phyloP scores from a whole-genome alignment of 257 asterid species.

The Primulina eburnea region DNA sequence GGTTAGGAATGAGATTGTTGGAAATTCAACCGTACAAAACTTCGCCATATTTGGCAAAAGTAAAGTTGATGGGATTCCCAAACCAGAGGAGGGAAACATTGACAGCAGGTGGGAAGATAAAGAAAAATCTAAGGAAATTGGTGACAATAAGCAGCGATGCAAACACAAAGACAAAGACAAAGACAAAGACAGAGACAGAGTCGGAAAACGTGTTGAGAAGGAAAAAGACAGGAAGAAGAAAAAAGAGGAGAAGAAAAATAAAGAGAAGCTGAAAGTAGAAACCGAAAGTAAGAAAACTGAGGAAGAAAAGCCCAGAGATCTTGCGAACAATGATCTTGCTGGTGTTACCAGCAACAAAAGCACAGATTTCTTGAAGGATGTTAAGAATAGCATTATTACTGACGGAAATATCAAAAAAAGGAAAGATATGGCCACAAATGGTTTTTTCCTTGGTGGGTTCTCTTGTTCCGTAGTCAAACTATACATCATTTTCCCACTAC shows the following conservation, averaged over 20 bases:
- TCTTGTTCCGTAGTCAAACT: conserved; percentile 13
- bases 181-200: conserved; percentile 43
- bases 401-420: conserved; percentile 55
- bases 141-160: conserved; percentile 33
- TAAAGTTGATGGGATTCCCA: conserved; percentile 37
- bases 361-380: conserved; percentile 31
- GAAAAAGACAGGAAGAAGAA: conserved; percentile 30
- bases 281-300: conserved; percentile 38
- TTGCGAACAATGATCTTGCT: conserved; percentile 27
- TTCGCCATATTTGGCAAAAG: conserved; percentile 23
- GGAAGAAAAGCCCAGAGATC: conserved; percentile 32
- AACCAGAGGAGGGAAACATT: conserved; percentile 37
- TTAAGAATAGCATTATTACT: conserved; percentile 27
- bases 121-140: conserved; percentile 42
- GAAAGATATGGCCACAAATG: conserved; percentile 49
- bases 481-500: conserved; percentile 7
- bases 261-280: conserved; percentile 34
- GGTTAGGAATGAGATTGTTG: conserved; percentile 26
- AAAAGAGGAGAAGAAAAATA: conserved; percentile 29
- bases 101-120: conserved; percentile 38
- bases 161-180: conserved; percentile 44
- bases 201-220: conserved; percentile 39
- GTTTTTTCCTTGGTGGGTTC: conserved; percentile 72
- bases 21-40: conserved; percentile 33
- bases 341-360: conserved; percentile 28